phyloP scores from a whole-genome alignment of 257 asterid genomes.

The Petunia axillaris region DNA sequence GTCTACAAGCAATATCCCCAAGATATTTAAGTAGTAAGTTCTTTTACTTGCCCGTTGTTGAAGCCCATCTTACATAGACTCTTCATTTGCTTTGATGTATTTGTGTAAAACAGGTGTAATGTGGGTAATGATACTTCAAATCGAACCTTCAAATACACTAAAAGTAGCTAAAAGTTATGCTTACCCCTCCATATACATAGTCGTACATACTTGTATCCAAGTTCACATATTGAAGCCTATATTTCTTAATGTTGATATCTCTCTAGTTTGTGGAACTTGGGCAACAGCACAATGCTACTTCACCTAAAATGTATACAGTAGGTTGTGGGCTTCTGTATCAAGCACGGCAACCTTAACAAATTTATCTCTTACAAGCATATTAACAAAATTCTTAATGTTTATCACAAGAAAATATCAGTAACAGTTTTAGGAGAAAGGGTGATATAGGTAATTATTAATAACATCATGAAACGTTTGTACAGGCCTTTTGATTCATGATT shows the following conservation, averaged over 20 bases:
- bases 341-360: background rate
- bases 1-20: background rate
- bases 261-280: background rate
- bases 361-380: background rate
- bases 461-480: background rate
- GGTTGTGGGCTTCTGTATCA: constrained; percentile 5
- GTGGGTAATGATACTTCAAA: background rate
- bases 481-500: background rate
- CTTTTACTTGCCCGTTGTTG: background rate
- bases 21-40: constrained; percentile 3
- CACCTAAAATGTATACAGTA: background rate
- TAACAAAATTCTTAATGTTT: background rate
- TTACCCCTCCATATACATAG: background rate
- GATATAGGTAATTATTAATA: background rate
- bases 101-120: background rate
- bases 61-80: constrained; percentile 15
- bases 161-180: background rate
- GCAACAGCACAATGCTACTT: background rate
- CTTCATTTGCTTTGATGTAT: constrained; percentile 9
- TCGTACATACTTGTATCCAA: constrained; percentile 7
- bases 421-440: background rate
- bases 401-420: background rate
- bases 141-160: background rate
- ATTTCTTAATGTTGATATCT: background rate
- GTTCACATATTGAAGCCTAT: background rate